Conservation (phyloP, 164 flowering plant genomes). For the Dillenia turbinata region DNA sequence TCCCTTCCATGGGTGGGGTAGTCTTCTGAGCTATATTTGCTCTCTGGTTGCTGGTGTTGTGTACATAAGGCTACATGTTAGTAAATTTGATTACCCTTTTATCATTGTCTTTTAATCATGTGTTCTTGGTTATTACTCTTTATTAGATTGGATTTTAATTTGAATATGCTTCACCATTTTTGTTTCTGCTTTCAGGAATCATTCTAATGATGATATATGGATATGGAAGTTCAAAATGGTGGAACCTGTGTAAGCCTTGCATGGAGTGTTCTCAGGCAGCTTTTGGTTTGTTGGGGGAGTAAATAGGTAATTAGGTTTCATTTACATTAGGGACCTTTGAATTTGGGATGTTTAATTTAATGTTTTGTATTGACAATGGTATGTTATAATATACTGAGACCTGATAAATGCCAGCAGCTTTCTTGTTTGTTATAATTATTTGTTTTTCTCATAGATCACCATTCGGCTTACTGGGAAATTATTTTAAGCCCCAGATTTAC, state of each 20-base stretch:
- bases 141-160: background rate
- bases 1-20: slow-evolving; percentile 40
- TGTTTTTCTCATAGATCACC: too few species aligned
- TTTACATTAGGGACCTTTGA: background rate
- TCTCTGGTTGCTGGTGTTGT: slow-evolving; percentile 21
- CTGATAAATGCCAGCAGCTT: background rate
- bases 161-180: background rate
- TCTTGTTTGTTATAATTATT: too few species aligned
- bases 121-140: slow-evolving; percentile 1
- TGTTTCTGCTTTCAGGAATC: slow-evolving; percentile 25
- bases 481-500: too few species aligned
- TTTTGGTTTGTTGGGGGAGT: slow-evolving; percentile 2
- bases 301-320: slow-evolving; percentile 5
- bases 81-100: slow-evolving; percentile 16
- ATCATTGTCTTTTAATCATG: slow-evolving; percentile 1
- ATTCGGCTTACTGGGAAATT: too few species aligned
- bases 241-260: slow-evolving; percentile 17
- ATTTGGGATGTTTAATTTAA: slow-evolving; percentile 1
- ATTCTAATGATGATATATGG: slow-evolving; percentile 12
- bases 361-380: slow-evolving; percentile 8
- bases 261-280: slow-evolving; percentile 11
- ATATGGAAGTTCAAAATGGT: slow-evolving; percentile 4
- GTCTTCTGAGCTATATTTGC: slow-evolving; percentile 35
- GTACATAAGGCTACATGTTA: slow-evolving; percentile 61
- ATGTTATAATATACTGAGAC: slow-evolving; percentile 17